Conservation (phyloP, 139 green algal genomes). For the Asterochloris erici region DNA sequence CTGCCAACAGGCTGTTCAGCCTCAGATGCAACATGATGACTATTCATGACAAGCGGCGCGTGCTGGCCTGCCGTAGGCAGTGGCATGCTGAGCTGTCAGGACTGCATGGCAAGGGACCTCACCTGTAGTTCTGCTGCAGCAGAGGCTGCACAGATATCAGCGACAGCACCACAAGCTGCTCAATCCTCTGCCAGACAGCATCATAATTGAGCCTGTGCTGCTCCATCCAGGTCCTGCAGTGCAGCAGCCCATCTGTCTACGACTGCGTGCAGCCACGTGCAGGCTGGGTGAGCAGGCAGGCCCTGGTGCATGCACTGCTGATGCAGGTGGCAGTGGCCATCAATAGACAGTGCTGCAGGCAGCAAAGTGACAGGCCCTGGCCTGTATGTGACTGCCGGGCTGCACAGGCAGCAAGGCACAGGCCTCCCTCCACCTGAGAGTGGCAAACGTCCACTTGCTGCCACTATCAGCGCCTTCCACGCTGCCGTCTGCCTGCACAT, state of each 20-base stretch:
- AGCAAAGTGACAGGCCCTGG: no score
- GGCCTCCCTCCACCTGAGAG: neutral
- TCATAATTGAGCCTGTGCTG: conserved; percentile 38
- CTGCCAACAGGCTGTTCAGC: no score
- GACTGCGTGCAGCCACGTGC: neutral
- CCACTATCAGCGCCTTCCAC: conserved; percentile 50
- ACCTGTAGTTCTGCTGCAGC: conserved; percentile 70
- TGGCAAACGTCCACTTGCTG: neutral
- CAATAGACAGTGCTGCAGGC: no score
- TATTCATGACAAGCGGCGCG: no score
- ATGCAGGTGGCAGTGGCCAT: no score
- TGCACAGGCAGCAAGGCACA: neutral
- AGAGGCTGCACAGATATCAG: conserved; percentile 65
- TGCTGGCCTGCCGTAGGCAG: no score
- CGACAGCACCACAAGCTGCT: conserved; percentile 59
- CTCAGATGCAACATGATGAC: no score
- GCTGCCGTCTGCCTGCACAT: conserved; percentile 33
- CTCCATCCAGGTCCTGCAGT: conserved; percentile 23
- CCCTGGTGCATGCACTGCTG: no score
- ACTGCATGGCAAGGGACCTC: no score
- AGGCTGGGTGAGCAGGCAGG: neutral
- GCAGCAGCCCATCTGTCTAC: neutral
- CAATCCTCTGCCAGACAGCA: conserved; percentile 50
- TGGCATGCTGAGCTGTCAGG: no score
- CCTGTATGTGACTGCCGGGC: neutral